Evolutionary conservation across 371 early-diverging fungal genomes (phyloP), one percentile per base, ranked within the genome.

Genomic region (Zychaea mexicana): DNA sequence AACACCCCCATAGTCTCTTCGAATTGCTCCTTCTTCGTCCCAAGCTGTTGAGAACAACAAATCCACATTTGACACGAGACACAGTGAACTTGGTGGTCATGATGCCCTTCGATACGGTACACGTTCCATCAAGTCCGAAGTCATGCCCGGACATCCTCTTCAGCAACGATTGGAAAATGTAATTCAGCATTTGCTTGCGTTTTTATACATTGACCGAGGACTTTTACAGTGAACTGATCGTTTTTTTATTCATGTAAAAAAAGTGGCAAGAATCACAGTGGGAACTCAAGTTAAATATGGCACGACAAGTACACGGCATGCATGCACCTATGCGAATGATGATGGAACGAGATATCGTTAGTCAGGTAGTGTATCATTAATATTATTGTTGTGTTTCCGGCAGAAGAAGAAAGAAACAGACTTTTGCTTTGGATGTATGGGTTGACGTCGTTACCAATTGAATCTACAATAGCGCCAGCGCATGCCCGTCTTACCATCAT

Each of bases 241-340:
- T n/a, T 57, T 7, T 31, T 28, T 13, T 49, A 0, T 33, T 21
- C 26, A 45, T 66, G 39, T 31, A 10, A 54, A 5, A 54, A 38
- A 70, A 93, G 93, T 95, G 94, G 94, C 86, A 91, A 47, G 85
- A 82, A 71, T 90, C 95, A 60, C 94, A 94, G 73, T 80, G 87
- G 67, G 85, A 92, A 68, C 81, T 92, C 47, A 91, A 92, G 74
- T 73, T 92, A 61, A 85, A 86, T 63, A 82, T 95, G 87, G 89
- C 91, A 55, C 89, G 94, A 49, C 84, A 86, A 68, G 72, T 88
- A 38, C 91, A 91, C 69, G 98, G 97, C 39, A 76, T 94, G 68
- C 96, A 96, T 67, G 90, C 92, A 19, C 98, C 97, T 52, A 81
- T 98, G 66, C 88, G 93, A 65, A 76, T 92, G 72, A 89, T 92